These are phyloP conservation scores for Trametes elegans DNA, from an alignment of 768 basidiomycete genomes.

Conservation along the genomic window DNA sequence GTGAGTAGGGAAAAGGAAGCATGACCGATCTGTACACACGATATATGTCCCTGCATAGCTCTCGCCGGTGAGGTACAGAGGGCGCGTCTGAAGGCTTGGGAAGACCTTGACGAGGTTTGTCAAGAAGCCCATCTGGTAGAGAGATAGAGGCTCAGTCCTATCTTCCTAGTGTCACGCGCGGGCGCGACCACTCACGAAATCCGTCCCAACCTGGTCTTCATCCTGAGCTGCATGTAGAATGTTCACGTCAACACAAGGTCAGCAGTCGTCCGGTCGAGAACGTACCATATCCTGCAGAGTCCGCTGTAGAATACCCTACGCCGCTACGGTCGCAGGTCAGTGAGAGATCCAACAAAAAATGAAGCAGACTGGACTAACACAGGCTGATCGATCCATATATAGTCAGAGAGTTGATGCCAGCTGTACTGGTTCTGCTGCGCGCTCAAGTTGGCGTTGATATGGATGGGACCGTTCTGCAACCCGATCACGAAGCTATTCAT, in stretches of 20 bases:
- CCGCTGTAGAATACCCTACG: conserved; percentile 62
- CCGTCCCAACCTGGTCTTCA: conserved; percentile 63
- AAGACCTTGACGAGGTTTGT: conserved; percentile 72
- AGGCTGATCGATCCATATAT: conserved; percentile 74
- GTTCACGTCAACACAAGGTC: neutral
- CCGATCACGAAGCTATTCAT: neutral
- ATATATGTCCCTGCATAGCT: conserved; percentile 77
- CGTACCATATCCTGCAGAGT: conserved; percentile 53
- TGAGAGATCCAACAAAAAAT: neutral
- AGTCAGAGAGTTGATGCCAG: conserved; percentile 62
- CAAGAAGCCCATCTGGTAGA: conserved; percentile 64
- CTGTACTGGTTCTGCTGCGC: conserved; percentile 50
- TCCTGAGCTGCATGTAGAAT: conserved; percentile 25
- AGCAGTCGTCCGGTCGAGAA: neutral
- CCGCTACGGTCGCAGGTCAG: conserved; percentile 39
- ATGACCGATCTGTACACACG: conserved; percentile 32
- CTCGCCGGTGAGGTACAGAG: conserved; percentile 68
- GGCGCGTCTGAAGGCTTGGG: conserved; percentile 63
- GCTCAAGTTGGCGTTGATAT: conserved; percentile 50
- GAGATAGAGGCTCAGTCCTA: neutral
- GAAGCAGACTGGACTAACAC: conserved; percentile 39
- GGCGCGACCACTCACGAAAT: conserved; percentile 38
- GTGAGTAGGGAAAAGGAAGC: too few species aligned
- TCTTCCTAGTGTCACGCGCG: too few species aligned
- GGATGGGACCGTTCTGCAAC: conserved; percentile 67